Conservation (phyloP, 306 rosid genomes). For the Trichosanthes cucumerina region DNA sequence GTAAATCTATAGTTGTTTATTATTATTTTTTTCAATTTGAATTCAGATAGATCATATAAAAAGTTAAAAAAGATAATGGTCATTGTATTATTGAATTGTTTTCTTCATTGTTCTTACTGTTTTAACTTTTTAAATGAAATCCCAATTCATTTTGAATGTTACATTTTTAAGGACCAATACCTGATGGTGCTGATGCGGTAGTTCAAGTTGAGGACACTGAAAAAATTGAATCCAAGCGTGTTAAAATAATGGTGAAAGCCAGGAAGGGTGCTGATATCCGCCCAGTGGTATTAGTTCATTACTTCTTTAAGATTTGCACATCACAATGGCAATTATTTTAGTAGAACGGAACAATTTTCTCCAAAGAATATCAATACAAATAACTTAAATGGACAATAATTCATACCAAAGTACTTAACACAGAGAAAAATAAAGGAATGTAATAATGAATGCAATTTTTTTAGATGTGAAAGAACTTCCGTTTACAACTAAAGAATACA, state of each 20-base stretch:
- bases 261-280: slow-evolving; percentile 70
- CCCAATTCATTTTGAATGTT: slow-evolving; percentile 1
- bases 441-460: not conserved
- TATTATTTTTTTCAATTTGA: not conserved
- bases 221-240: slow-evolving; percentile 34
- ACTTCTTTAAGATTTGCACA: not conserved
- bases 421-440: not conserved
- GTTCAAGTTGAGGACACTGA: slow-evolving; percentile 91
- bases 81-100: not conserved
- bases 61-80: not conserved
- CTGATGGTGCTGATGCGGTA: slow-evolving; percentile 96
- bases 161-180: slow-evolving; percentile 63
- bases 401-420: not conserved
- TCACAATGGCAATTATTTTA: not conserved
- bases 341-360: not conserved
- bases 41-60: not conserved
- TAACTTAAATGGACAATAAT: not conserved
- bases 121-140: not conserved
- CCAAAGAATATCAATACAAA: not conserved
- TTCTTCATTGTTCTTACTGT: not conserved
- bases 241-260: slow-evolving; percentile 41
- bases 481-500: not conserved
- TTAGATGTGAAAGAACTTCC: not conserved
- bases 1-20: not conserved
- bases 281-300: slow-evolving; percentile 49